Evolutionary conservation across 768 basidiomycete genomes (phyloP).

Genomic region (Gyrodon lividus): DNA sequence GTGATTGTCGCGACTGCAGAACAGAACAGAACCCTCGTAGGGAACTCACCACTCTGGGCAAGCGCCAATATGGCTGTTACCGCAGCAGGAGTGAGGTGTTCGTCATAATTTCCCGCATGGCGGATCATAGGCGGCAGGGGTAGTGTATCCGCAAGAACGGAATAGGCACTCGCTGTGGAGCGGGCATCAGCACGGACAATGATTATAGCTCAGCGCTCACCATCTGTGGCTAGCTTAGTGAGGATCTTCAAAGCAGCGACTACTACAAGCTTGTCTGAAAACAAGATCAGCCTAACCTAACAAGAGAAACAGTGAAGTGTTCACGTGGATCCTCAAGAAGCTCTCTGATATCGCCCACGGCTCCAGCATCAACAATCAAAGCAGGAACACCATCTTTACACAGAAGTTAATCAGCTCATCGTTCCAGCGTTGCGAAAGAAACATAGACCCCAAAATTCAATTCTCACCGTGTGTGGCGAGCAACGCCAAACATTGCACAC

Average conservation of each 20-base stretch:
- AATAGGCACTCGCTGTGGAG: background rate
- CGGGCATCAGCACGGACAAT: background rate
- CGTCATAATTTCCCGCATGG: constrained; percentile 1
- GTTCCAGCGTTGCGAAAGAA: background rate
- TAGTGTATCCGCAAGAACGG: background rate
- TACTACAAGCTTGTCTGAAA: background rate
- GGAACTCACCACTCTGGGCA: background rate
- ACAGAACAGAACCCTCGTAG: background rate
- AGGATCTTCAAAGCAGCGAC: constrained; percentile 4
- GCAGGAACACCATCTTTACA: background rate
- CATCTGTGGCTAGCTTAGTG: constrained; percentile 1
- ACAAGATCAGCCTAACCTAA: background rate
- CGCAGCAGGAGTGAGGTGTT: constrained; percentile 4
- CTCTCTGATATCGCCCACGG: background rate
- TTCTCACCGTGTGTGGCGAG: background rate
- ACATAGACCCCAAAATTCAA: background rate
- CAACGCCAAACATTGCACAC: constrained; percentile 2
- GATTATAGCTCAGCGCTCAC: background rate
- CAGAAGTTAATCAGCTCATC: background rate
- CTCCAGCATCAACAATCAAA: background rate
- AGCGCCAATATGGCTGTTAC: constrained; percentile 2
- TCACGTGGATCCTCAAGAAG: constrained; percentile 1
- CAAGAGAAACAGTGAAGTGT: background rate
- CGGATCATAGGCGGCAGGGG: background rate
- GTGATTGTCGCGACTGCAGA: background rate